phyloP scores from a whole-genome alignment of 495 filamentous ascomycete genomes.

The Xylaria venustula region DNA sequence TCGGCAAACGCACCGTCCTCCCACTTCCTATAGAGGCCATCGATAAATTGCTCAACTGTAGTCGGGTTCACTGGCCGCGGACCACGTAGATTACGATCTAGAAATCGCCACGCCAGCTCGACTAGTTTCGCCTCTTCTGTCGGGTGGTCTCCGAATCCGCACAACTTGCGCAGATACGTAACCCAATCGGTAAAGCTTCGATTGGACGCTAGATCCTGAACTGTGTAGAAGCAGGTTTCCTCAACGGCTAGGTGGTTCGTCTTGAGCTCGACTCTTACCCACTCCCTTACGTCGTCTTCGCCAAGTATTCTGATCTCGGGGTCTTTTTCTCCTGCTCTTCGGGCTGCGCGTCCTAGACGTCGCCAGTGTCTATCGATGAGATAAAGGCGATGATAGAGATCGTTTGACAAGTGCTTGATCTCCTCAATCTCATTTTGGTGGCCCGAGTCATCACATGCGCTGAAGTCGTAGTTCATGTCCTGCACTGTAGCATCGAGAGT shows the following conservation, averaged over 20 bases:
- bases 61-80: constrained; percentile 15
- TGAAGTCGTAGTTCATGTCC: constrained; percentile 3
- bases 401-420: constrained; percentile 19
- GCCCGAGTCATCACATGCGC: background rate
- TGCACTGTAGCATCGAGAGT: constrained; percentile 27
- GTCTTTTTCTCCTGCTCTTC: background rate
- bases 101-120: constrained; percentile 23
- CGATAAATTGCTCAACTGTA: constrained; percentile 15
- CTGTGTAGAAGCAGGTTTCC: constrained; percentile 23
- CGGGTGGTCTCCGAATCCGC: constrained; percentile 19
- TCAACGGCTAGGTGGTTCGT: constrained; percentile 4
- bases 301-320: constrained; percentile 14
- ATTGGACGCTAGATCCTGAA: constrained; percentile 1
- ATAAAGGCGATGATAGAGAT: constrained; percentile 20
- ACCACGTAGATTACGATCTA: constrained; percentile 23
- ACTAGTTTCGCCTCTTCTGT: constrained; percentile 23
- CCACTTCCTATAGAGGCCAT: constrained; percentile 3
- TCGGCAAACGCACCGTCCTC: constrained; percentile 14
- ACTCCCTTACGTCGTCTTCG: constrained; percentile 15
- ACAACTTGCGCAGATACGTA: constrained; percentile 10
- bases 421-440: constrained; percentile 19
- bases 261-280: constrained; percentile 16
- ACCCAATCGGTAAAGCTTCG: constrained; percentile 24
- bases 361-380: constrained; percentile 26
- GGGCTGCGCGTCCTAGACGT: background rate